Base-by-base conservation (phyloP, 768 basidiomycete genomes). In the Termitomyces sp. region DNA sequence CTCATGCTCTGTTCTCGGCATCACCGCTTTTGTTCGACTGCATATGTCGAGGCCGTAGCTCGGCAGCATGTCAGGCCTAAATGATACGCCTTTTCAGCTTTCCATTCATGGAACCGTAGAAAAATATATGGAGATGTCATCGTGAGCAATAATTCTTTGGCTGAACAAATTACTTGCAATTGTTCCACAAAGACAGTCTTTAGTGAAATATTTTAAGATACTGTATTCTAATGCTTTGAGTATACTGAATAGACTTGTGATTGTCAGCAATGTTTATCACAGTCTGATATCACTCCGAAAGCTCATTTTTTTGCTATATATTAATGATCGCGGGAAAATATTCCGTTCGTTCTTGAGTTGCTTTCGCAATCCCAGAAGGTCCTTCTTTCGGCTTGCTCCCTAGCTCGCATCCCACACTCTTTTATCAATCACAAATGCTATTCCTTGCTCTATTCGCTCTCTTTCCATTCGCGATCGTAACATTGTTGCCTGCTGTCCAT, bases 351-450 rank as follows among this genome's bases (percentile, higher is more conserved):
- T 25, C 5, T 12, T 4, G 1, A 23, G 19, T 40, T 30, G 27
- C 35, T 37, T 37, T 37, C 35, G 35, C 30, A 17, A 17, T 39
- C 37, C 25, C 14, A 17, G 14, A 32, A 35, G 12, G 34, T 45
- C 3, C 27, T 17, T 45, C 44, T 45, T n/a, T 8, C 17, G 27
- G 4, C n/a, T 19, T 19, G 67, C 67, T 67, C 21, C 43, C 57
- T 37, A 16, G 59, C 69, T 68, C 64, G 68, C 73, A 67, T 68
- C 61, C 64, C 69, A 66, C 74, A 60, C 65, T 76, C 74, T 47
- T 75, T 75, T 66, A 54, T 44, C 42, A 25, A 35, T 44, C 30
- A 30, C 40, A 40, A n/a, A 59, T 62, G 58, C n/a, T 57, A 27
- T 49, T 48, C 6, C 12, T 59, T 14, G 2, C 49, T 41, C 35